Conservation (phyloP, 164 flowering plant genomes). For the Magnolia officinalis region DNA sequence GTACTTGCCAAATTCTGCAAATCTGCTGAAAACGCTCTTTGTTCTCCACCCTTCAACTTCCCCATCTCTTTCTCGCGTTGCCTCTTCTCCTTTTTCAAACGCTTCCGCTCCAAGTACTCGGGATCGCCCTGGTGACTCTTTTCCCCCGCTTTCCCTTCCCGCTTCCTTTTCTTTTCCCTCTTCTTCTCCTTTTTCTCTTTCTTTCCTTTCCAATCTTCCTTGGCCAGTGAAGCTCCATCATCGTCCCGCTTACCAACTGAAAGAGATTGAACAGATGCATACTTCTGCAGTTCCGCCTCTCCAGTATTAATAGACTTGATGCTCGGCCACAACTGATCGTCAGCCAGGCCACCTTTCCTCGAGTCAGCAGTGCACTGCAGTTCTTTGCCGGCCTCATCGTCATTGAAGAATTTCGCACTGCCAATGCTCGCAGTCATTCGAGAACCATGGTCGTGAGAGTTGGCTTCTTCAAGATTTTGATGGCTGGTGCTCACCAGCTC, state of each 20-base stretch:
- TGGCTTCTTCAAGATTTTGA: constrained; percentile 71
- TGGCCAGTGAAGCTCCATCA: constrained; percentile 25
- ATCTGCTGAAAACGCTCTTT: constrained; percentile 22
- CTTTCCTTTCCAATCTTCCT: constrained; percentile 24
- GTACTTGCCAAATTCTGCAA: not conserved
- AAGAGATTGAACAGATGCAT: constrained; percentile 36
- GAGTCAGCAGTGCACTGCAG: constrained; percentile 97
- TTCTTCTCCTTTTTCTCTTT: constrained; percentile 55
- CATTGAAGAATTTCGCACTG: constrained; percentile 59
- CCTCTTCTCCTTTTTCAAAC: constrained; percentile 76
- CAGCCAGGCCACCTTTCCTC: constrained; percentile 33
- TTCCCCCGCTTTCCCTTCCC: constrained; percentile 33
- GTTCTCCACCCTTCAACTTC: constrained; percentile 31
- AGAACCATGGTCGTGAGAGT: constrained; percentile 71
- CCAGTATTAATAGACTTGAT: constrained; percentile 30
- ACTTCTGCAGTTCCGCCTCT: constrained; percentile 35
- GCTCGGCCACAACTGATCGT: constrained; percentile 33
- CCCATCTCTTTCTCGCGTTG: constrained; percentile 51
- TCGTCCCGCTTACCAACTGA: constrained; percentile 25
- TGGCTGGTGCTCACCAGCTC: constrained; percentile 47
- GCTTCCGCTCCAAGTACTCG: constrained; percentile 63
- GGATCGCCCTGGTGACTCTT: constrained; percentile 54
- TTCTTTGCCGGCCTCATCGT: constrained; percentile 63
- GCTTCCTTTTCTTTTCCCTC: constrained; percentile 55
- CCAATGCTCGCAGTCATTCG: constrained; percentile 86